Evolutionary conservation across 768 basidiomycete genomes (phyloP).

Genomic region (Mycena rebaudengoi): DNA sequence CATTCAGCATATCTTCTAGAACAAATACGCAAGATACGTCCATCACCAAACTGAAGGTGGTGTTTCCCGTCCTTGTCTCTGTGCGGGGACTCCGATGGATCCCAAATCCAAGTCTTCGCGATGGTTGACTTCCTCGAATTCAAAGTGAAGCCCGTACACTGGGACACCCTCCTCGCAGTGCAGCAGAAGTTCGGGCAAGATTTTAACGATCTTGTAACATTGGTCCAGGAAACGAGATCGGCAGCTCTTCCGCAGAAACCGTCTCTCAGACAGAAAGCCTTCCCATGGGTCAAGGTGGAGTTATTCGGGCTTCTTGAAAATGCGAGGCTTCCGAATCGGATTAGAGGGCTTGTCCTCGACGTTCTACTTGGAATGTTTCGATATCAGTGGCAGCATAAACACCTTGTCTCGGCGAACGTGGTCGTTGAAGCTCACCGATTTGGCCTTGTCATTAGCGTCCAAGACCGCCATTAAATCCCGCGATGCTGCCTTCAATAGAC

Average conservation of each 20-base stretch:
- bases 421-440: conserved; percentile 75
- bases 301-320: conserved; percentile 65
- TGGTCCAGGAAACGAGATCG: conserved; percentile 69
- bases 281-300: conserved; percentile 36
- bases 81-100: conserved; percentile 63
- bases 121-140: conserved; percentile 76
- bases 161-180: conserved; percentile 84
- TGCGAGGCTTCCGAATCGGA: conserved; percentile 84
- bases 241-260: conserved; percentile 28
- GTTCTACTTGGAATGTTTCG: conserved; percentile 77
- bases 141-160: conserved; percentile 81
- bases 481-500: conserved; percentile 59
- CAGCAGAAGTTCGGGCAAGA: conserved; percentile 92
- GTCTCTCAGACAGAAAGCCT: not conserved
- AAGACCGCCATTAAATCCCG: conserved; percentile 46
- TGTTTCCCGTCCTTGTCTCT: conserved; percentile 72
- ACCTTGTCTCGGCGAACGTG: conserved; percentile 61
- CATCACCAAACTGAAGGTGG: conserved; percentile 64
- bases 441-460: conserved; percentile 87
- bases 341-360: conserved; percentile 78
- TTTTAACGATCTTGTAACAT: conserved; percentile 78
- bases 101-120: conserved; percentile 59
- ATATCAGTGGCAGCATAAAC: conserved; percentile 70
- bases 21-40: conserved; percentile 47
- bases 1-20: conserved; percentile 64